A percentile compares a stretch with the other conserved stretches of the same genome.
Conservation (phyloP, 371 early-diverging fungal species). For the Mucor racemosus region DNA sequence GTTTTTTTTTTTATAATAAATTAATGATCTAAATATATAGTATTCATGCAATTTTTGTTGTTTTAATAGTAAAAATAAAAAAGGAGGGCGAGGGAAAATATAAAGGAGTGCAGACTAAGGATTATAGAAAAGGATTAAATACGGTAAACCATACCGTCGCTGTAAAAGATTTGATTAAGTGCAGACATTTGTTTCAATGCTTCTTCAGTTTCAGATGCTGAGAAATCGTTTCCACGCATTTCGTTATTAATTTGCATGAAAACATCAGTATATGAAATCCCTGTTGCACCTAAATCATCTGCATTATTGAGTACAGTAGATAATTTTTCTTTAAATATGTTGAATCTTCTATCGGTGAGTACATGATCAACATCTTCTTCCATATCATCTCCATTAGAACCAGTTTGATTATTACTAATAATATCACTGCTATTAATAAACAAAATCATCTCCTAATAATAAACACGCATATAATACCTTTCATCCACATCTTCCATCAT, state of each 20-base stretch:
- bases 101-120: not conserved
- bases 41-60: constrained; percentile 4
- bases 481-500: constrained; percentile 31
- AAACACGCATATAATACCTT: constrained; percentile 4
- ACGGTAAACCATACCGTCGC: constrained; percentile 61
- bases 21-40: too few species aligned
- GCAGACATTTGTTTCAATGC: constrained; percentile 56
- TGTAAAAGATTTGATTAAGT: constrained; percentile 77
- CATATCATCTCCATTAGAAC: not conserved
- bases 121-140: constrained; percentile 6
- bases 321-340: not conserved
- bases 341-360: not conserved
- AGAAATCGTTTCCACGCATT: constrained; percentile 33
- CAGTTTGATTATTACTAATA: not conserved
- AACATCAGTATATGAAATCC: constrained; percentile 23
- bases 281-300: not conserved
- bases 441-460: not conserved
- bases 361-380: constrained; percentile 1
- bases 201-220: constrained; percentile 24
- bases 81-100: not conserved
- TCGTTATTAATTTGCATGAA: constrained; percentile 48
- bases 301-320: not conserved
- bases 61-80: constrained; percentile 8
- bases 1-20: too few species aligned
- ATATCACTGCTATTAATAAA: not conserved